A percentile compares a stretch with the other conserved stretches of the same genome.
These are phyloP conservation scores for Pseudocercospora musae DNA, from an alignment of 2,329 filamentous ascomycete species.

Conservation along the genomic window DNA sequence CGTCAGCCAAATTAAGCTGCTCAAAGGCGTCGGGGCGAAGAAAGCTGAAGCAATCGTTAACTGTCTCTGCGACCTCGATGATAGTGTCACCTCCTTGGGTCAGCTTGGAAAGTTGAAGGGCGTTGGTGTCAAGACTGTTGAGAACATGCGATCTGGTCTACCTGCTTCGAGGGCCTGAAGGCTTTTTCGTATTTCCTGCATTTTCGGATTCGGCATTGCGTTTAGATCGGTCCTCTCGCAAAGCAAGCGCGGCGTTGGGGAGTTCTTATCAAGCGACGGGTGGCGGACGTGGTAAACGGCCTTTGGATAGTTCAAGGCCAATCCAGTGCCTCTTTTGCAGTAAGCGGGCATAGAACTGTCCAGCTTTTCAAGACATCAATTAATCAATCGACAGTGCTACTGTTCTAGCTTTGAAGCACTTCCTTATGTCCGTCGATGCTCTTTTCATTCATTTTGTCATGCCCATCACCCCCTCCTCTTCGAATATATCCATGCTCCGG, in stretches of 20 bases:
- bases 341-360: neutral
- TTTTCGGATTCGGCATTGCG: neutral
- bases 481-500: too few relatives aligned
- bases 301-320: neutral
- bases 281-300: neutral
- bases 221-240: neutral
- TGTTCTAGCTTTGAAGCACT: neutral
- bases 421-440: neutral
- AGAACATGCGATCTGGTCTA: conserved; percentile 47
- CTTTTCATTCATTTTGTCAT: too few relatives aligned
- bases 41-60: conserved; percentile 58
- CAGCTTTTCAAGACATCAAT: neutral
- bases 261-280: neutral
- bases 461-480: too few relatives aligned
- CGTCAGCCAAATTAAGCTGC: conserved; percentile 59
- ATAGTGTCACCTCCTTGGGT: conserved; percentile 39
- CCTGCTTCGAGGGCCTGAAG: conserved; percentile 2
- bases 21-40: conserved; percentile 70
- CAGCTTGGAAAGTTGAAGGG: conserved; percentile 48
- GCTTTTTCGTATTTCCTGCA: neutral
- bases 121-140: conserved; percentile 50
- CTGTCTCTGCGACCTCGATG: conserved; percentile 47
- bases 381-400: neutral
- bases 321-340: neutral
- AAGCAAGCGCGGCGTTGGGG: conserved; percentile 1